Conservation (phyloP, 2,329 filamentous ascomycete species). For the Nemania abortiva region DNA sequence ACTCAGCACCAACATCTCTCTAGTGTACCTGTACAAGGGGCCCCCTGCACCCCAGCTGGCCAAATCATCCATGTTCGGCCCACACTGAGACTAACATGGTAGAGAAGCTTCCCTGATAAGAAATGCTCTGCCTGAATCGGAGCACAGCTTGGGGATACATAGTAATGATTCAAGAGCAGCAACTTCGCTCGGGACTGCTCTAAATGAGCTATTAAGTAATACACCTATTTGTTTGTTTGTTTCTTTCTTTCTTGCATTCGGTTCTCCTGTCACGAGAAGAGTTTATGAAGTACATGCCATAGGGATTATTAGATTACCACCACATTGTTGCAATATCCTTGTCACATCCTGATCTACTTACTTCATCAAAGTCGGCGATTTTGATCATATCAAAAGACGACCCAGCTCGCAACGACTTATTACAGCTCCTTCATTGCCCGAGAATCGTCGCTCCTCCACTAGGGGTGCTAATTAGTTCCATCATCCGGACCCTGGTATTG, state of each 20-base stretch:
- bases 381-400: conserved; percentile 18
- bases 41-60: conserved; percentile 51
- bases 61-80: conserved; percentile 48
- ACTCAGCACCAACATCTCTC: conserved; percentile 44
- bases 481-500: conserved; percentile 45
- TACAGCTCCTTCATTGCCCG: conserved; percentile 37
- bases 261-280: conserved; percentile 9
- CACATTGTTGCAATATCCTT: conserved; percentile 10
- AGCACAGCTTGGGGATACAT: conserved; percentile 25
- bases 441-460: conserved; percentile 35
- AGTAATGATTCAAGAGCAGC: conserved; percentile 34
- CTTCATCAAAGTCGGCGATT: conserved; percentile 11
- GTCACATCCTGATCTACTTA: conserved; percentile 3
- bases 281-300: conserved; percentile 10
- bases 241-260: conserved; percentile 4
- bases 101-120: conserved; percentile 47
- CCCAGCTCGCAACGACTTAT: conserved; percentile 16
- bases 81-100: conserved; percentile 43
- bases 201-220: conserved; percentile 14
- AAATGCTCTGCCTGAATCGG: conserved; percentile 44
- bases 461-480: conserved; percentile 53
- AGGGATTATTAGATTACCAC: conserved; percentile 5
- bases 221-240: background rate
- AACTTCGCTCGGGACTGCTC: conserved; percentile 40
- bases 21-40: conserved; percentile 41